Evolutionary conservation across 2,329 filamentous ascomycete genomes (phyloP).

Genomic region (Talaromyces marneffei): DNA sequence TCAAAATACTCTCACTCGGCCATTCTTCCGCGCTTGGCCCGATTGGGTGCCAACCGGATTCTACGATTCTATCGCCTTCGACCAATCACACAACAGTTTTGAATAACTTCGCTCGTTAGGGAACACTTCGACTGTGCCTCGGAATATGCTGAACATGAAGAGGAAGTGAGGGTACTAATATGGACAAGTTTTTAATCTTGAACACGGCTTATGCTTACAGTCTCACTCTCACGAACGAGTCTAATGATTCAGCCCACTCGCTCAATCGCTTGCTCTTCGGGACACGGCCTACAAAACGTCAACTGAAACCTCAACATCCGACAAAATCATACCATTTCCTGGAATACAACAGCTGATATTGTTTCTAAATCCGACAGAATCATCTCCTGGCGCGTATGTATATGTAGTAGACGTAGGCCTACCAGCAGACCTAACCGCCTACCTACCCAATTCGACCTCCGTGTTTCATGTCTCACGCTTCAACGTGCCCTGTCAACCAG

Average conservation of each 20-base stretch:
- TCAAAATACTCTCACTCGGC: constrained; percentile 2
- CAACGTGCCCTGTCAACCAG: constrained; percentile 10
- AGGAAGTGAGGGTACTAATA: neutral
- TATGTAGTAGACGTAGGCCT: neutral
- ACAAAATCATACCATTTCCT: neutral
- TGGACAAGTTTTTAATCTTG: neutral
- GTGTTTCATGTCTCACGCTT: constrained; percentile 9
- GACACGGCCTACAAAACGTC: neutral
- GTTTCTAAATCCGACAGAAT: neutral
- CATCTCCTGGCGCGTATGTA: constrained; percentile 7
- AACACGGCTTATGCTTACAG: neutral
- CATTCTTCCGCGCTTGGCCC: constrained; percentile 4
- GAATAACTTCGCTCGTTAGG: too few relatives aligned
- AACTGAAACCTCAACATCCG: neutral
- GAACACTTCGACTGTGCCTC: neutral
- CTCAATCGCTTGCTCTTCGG: neutral
- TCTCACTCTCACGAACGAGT: neutral
- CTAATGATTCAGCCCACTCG: neutral
- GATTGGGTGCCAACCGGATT: constrained; percentile 1
- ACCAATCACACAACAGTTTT: constrained; percentile 1
- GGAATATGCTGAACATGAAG: neutral
- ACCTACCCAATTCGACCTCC: neutral
- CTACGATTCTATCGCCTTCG: constrained; percentile 9
- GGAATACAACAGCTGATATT: neutral
- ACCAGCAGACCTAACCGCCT: neutral